Conservation (phyloP, 1,284 basidiomycete genomes). For the Puccinia polysora region DNA sequence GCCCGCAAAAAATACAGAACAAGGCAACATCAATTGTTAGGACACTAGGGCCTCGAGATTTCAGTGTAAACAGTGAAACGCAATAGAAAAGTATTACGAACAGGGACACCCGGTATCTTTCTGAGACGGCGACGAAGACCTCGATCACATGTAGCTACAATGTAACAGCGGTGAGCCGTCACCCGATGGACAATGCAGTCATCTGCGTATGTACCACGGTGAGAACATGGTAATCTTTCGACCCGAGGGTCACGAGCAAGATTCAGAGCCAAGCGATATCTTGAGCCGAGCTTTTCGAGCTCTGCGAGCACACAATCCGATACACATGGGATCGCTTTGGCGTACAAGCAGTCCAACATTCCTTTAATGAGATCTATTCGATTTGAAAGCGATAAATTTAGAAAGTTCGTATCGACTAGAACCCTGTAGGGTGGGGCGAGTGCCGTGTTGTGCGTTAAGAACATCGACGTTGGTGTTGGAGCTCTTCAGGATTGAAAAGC, state of each 20-base stretch:
- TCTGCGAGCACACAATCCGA: conserved; percentile 98
- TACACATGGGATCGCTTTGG: conserved; percentile 98
- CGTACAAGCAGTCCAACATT: conserved; percentile 99
- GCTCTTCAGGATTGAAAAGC: conserved; percentile 57
- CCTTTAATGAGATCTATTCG: conserved; percentile 92
- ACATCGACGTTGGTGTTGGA: conserved; percentile 80
- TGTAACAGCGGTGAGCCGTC: conserved; percentile 89
- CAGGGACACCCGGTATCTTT: conserved; percentile 84
- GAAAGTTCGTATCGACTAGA: conserved; percentile 98
- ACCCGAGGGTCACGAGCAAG: conserved; percentile 96
- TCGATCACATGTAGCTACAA: conserved; percentile 96
- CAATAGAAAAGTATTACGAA: conserved; percentile 34
- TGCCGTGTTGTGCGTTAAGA: conserved; percentile 91
- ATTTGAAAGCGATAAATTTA: conserved; percentile 97
- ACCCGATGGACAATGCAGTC: conserved; percentile 96
- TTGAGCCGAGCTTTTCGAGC: conserved; percentile 91
- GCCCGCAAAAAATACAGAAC: neutral
- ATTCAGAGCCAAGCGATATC: conserved; percentile 90
- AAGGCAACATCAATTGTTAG: neutral
- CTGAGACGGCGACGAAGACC: conserved; percentile 86
- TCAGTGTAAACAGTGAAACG: neutral
- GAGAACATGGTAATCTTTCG: conserved; percentile 84
- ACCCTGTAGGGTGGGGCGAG: conserved; percentile 96
- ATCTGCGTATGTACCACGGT: conserved; percentile 94
- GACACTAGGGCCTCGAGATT: neutral